These are phyloP conservation scores for Blumeria hordei DNA, from an alignment of 2,329 filamentous ascomycete species.

Conservation along the genomic window DNA sequence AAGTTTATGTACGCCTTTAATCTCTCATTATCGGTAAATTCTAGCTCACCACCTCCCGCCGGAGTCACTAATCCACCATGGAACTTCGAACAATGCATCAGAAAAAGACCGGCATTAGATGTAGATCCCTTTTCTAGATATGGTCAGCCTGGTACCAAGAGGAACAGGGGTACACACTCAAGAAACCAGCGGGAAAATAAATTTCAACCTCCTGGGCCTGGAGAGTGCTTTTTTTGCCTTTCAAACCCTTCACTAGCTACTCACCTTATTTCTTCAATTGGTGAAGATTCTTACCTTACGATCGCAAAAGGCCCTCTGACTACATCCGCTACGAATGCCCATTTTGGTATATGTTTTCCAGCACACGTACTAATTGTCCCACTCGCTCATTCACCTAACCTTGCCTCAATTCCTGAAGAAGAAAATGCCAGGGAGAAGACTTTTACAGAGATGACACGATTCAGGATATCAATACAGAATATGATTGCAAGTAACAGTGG, in stretches of 20 bases:
- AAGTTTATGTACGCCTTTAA: constrained; percentile 64
- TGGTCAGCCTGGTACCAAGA: constrained; percentile 20
- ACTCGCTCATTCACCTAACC: constrained; percentile 54
- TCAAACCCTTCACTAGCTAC: constrained; percentile 63
- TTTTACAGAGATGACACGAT: constrained; percentile 60
- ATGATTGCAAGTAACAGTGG: constrained; percentile 40
- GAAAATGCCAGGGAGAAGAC: constrained; percentile 32
- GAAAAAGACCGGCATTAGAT: constrained; percentile 27
- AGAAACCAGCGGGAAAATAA: constrained; percentile 19
- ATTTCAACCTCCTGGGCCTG: constrained; percentile 40
- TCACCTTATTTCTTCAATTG: constrained; percentile 79
- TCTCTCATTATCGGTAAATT: constrained; percentile 38
- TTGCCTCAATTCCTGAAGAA: constrained; percentile 35
- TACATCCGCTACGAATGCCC: constrained; percentile 38
- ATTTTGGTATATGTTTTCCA: constrained; percentile 46
- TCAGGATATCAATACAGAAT: constrained; percentile 49
- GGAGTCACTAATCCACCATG: constrained; percentile 63
- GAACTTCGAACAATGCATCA: constrained; percentile 25
- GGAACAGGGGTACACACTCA: constrained; percentile 6
- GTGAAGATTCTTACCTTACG: constrained; percentile 67
- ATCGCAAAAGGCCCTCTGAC: constrained; percentile 79
- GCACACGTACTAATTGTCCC: constrained; percentile 83
- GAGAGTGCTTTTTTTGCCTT: constrained; percentile 85
- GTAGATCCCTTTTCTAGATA: constrained; percentile 28
- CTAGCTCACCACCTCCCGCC: constrained; percentile 33